phyloP scores from a whole-genome alignment of 306 rosid species.

The Fragaria vesca region DNA sequence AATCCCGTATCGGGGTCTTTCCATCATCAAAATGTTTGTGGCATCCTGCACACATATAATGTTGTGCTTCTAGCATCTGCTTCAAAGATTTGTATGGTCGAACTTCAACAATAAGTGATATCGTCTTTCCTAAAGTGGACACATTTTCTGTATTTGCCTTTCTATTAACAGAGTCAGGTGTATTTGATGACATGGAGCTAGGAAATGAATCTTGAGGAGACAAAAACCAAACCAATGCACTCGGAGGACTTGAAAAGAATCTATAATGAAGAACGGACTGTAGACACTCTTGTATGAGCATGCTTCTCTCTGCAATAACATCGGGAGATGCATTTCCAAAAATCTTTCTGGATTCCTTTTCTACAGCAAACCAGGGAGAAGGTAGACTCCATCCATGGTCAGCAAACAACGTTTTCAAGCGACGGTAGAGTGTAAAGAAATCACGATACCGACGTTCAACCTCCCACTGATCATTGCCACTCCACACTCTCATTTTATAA shows the following conservation, averaged over 20 bases:
- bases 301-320: constrained; percentile 86
- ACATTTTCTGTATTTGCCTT: constrained; percentile 35
- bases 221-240: constrained; percentile 74
- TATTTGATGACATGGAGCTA: constrained; percentile 44
- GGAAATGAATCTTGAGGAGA: constrained; percentile 73
- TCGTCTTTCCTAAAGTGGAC: constrained; percentile 75
- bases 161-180: constrained; percentile 34
- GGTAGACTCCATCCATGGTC: constrained; percentile 80
- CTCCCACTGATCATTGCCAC: constrained; percentile 89
- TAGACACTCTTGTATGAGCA: constrained; percentile 84
- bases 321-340: constrained; percentile 92
- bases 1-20: constrained; percentile 64
- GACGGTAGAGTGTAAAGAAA: constrained; percentile 68
- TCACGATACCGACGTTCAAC: constrained; percentile 92
- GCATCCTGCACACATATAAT: constrained; percentile 91
- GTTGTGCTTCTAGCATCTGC: constrained; percentile 89
- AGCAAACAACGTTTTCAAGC: constrained; percentile 60
- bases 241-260: constrained; percentile 59
- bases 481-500: constrained; percentile 75
- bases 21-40: constrained; percentile 84
- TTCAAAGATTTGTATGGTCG: constrained; percentile 66
- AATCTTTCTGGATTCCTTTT: constrained; percentile 73
- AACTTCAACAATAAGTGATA: constrained; percentile 88
- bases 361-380: constrained; percentile 80
- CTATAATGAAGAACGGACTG: constrained; percentile 62